Base-by-base conservation (phyloP, 805 yeast species). In the Metschnikowia lochheadii region DNA sequence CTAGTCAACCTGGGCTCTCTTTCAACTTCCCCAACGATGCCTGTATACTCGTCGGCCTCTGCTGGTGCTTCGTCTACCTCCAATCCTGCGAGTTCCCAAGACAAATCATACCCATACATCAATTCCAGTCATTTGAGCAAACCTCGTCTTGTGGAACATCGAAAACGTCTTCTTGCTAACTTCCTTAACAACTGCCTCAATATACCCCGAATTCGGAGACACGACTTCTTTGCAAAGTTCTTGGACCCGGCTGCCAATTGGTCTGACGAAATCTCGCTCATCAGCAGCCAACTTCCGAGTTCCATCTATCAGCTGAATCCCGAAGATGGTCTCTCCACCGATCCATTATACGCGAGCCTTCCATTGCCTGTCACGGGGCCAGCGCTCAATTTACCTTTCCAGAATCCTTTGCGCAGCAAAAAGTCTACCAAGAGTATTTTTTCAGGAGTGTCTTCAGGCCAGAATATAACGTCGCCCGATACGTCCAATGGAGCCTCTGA, bases 201-300 rank as follows among this genome's bases (percentile, higher is more conserved):
- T 8, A 82, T 84, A 43, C 70, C 73, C 1, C 79, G 76, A 55
- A 75, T 94, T 20, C 68, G 82, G 37, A 75, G 75, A 23, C 79
- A 84, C 55, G 76, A 76, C 17, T 82, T 87, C 20, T 88, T 90
- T 60, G 77, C 82, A 38, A 82, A 85, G 62, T 94, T 94, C 61
- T 66, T 94, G 50, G 94, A 90, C 62, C 96, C 98, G 6, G 85
- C 85, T 53, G 81, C 88, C 11, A 79, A 81, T 56, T 94, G 97
- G 92, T 74, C 78, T 21, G 96, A 91, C 61, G 96, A 74, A 50
- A 65, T 69, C 4, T 50, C 63, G 15, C 58, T 73, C 41, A 64
- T 72, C 8, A 57, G 61, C 21, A 66, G 68, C 48, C 76, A 72
- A 48, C 60, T 74, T 40, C 79, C 79, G 2, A 68, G 67, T 48